Conservation (phyloP, 2,329 filamentous ascomycete genomes). For the Claviceps digitariae region DNA sequence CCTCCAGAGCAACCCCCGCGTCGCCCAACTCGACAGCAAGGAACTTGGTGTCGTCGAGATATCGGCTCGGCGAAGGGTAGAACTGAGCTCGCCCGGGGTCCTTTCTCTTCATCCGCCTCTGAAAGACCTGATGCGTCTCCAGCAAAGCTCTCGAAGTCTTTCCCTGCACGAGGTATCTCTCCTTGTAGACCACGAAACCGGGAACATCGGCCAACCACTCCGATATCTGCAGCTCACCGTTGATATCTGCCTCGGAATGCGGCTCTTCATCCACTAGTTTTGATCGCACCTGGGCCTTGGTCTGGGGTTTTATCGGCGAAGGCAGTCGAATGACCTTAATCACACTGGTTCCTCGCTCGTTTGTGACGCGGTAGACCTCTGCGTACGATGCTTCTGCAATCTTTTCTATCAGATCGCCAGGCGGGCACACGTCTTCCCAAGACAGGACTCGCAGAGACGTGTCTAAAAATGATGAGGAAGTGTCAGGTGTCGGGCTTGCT, state of each 20-base stretch:
- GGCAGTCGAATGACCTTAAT: conserved; percentile 50
- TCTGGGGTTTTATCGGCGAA: conserved; percentile 44
- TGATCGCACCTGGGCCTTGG: conserved; percentile 38
- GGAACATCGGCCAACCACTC: conserved; percentile 51
- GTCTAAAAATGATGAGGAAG: conserved; percentile 5
- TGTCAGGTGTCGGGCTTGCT: not conserved
- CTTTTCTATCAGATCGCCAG: conserved; percentile 41
- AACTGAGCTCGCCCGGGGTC: conserved; percentile 45
- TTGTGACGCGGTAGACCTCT: conserved; percentile 50
- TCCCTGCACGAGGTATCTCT: conserved; percentile 45
- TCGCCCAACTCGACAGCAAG: conserved; percentile 51
- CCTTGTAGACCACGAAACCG: conserved; percentile 53
- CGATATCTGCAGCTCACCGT: conserved; percentile 48
- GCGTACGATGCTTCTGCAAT: conserved; percentile 55
- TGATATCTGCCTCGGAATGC: conserved; percentile 38
- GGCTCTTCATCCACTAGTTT: conserved; percentile 47
- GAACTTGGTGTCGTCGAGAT: conserved; percentile 43
- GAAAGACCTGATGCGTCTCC: conserved; percentile 46
- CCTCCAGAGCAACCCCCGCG: conserved; percentile 45
- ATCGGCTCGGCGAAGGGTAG: conserved; percentile 48
- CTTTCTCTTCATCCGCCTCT: conserved; percentile 37
- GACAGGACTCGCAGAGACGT: conserved; percentile 28
- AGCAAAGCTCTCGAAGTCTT: conserved; percentile 38
- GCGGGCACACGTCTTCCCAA: conserved; percentile 45
- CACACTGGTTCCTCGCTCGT: conserved; percentile 46